phyloP scores from a whole-genome alignment of 1,284 basidiomycete species.

The Puccinia triticina region DNA sequence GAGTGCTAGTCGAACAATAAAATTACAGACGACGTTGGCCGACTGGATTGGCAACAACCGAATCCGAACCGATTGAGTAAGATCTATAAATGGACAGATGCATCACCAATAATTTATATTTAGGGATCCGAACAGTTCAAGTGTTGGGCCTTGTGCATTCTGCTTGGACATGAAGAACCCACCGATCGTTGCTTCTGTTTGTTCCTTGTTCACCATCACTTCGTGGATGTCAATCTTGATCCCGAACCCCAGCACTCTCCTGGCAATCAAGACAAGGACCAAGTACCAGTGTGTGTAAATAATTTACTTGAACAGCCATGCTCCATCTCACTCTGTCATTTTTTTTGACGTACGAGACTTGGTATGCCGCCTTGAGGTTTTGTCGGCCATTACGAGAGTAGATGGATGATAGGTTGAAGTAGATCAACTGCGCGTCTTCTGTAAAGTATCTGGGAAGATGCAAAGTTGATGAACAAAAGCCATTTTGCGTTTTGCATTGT shows the following conservation, averaged over 20 bases:
- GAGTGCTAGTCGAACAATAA: slow-evolving; percentile 13
- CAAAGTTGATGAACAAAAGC: background rate
- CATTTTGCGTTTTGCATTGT: background rate
- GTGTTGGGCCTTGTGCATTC: no score
- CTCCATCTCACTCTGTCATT: background rate
- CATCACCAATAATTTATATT: background rate
- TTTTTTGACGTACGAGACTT: slow-evolving; percentile 26
- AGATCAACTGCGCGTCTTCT: slow-evolving; percentile 9
- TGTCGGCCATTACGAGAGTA: slow-evolving; percentile 8
- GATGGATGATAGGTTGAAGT: slow-evolving; percentile 1
- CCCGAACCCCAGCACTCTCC: slow-evolving; percentile 15
- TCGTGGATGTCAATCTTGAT: slow-evolving; percentile 12
- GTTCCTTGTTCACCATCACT: slow-evolving; percentile 28
- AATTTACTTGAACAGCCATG: background rate
- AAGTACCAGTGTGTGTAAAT: background rate
- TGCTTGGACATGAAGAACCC: no score
- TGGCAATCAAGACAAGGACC: background rate
- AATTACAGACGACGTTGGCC: slow-evolving; percentile 16
- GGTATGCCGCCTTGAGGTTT: slow-evolving; percentile 29
- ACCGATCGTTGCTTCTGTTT: slow-evolving; percentile 28
- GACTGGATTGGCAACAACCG: slow-evolving; percentile 17
- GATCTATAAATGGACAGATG: background rate
- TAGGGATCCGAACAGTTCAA: background rate
- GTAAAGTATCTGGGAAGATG: slow-evolving; percentile 38
- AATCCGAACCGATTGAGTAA: slow-evolving; percentile 24